Evolutionary conservation across 176 grass and related monocot species (phyloP), one percentile per base, ranked within the genome.

Genomic region (Triticum monococcum): DNA sequence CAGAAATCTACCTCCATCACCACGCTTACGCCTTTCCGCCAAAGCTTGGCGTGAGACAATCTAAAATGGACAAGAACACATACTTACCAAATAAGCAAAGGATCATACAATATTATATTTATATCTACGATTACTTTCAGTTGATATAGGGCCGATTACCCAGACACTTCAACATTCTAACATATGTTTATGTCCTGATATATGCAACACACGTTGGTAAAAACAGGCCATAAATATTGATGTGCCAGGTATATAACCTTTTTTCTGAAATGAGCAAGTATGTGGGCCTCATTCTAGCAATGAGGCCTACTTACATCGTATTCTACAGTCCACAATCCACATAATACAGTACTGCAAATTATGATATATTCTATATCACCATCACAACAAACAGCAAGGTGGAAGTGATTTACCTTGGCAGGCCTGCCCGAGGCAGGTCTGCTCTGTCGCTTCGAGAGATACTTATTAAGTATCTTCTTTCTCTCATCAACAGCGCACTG

Each of bases 401-500:
- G 35, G 23, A 63, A 65, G 38, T 12, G 84, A 73, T 83, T 84
- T 93, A 92, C 92, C 95, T 95, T 92, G 40, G 85, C 54, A 77
- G 87, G 91, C 60, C 85, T 93, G 52, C 81, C 87, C 5, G 81
- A 67, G 54, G 62, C 65, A 30, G 84, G 82, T 63, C 92, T 94
- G 83, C 88, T 93, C 69, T 87, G 89, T 40, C 91, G 67, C 75
- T 97, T 95, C 1, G 84, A 90, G 79, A 93, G 81, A 82, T 95
- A 95, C 66, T 91, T 97, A 62, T 72, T 24, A 65, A 97, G 86
- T 81, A 93, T 91, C 61, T 91, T 95, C 86, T 94, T 91, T 83
- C 92, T 93, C 56, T 97, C 95, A 59, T 90, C 92, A 26, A 88
- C 86, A 64, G 28, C 90, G 40, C 92, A 84, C 60, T 87, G 91